Conservation (phyloP, 805 yeast genomes). For the Candida koratica region DNA sequence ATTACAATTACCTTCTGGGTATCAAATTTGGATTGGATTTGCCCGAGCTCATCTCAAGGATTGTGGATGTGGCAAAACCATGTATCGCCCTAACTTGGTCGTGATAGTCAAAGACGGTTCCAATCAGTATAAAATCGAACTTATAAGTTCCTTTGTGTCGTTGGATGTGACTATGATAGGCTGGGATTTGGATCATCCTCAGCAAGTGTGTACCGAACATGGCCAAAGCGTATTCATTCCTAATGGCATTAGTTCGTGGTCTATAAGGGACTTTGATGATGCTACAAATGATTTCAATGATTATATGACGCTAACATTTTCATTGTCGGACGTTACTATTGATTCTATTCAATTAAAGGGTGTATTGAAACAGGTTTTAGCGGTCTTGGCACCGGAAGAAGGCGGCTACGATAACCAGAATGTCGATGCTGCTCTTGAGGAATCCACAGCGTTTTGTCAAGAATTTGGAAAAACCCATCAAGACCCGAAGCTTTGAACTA, state of each 20-base stretch:
- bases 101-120: conserved; percentile 18
- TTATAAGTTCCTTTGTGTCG: conserved; percentile 28
- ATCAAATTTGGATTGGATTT: conserved; percentile 37
- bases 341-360: conserved; percentile 33
- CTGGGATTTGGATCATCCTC: conserved; percentile 25
- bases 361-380: conserved; percentile 21
- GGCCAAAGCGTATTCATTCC: conserved; percentile 32
- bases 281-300: conserved; percentile 17
- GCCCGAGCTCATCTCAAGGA: conserved; percentile 36
- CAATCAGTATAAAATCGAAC: conserved; percentile 22
- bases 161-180: conserved; percentile 26
- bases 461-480: conserved; percentile 22
- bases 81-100: conserved; percentile 40
- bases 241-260: conserved; percentile 28
- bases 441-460: conserved; percentile 25
- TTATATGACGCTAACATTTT: conserved; percentile 30
- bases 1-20: conserved; percentile 13
- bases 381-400: conserved; percentile 3
- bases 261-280: conserved; percentile 1
- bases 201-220: conserved; percentile 20
- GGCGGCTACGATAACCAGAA: conserved; percentile 22
- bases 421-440: conserved; percentile 28
- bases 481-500: no score
- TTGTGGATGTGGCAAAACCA: conserved; percentile 41
- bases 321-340: conserved; percentile 36